Evolutionary conservation across 495 filamentous ascomycete species (phyloP), one percentile per base, ranked within the genome.

Genomic region (Daldinia loculata): DNA sequence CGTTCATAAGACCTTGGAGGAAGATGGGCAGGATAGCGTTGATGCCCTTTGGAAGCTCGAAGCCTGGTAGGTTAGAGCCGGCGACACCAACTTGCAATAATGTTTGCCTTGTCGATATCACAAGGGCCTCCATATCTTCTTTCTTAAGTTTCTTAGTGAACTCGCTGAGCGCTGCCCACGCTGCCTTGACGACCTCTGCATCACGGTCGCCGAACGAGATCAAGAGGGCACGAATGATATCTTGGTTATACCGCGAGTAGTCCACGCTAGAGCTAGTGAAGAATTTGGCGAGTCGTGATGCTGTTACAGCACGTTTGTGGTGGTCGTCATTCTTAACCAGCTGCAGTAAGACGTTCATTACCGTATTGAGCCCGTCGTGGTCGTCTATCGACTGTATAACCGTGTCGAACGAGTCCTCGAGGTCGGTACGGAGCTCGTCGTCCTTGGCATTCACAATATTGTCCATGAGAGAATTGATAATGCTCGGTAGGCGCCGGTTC

Each of bases 101-200:
- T 1, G 92, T 87, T 75, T 94, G 90, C 38, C 94, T 88, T 1
- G 95, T 96, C 5, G 95, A 94, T 67, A 88, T 83, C 8, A 95
- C 93, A n/a, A 99, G 82, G 0, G 91, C 87, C 76, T 99, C 95
- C 95, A 99, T 98, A 80, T 98, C 95, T 79, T 99, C 95, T 77
- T 99, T 99, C 77, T 91, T 92, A 67, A 99, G 86, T 74, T 86
- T 89, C 77, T 93, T 92, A 22, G 93, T 97, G 71, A 99, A 87
- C 71, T 91, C 92, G 72, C 84, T 94, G 48, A 98, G 86, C 17
- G 96, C 95, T 38, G 88, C 86, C 95, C 96, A 98, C 17, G 94
- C 91, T 29, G 93, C 88, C 83, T 95, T 98, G 67, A 98, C 92
- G 11, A 98, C 95, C 11, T 90, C 89, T 69, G 78, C 79, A 75